These are phyloP conservation scores for Reutealis trisperma DNA, from an alignment of 345 rosid genomes.

Conservation along the genomic window DNA sequence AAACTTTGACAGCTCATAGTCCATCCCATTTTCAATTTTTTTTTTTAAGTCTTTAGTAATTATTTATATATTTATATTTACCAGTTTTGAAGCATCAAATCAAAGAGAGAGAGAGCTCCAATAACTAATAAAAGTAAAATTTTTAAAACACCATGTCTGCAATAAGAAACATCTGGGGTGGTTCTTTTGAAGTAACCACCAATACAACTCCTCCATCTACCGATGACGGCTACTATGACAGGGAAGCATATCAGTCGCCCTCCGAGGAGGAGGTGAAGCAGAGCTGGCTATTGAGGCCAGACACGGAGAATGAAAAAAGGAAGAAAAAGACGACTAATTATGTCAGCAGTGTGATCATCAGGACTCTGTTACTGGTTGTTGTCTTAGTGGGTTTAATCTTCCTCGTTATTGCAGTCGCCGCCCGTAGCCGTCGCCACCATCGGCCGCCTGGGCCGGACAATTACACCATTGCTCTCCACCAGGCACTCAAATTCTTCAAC, in stretches of 20 bases:
- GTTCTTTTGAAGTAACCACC: constrained; percentile 80
- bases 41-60: too few species aligned
- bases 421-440: constrained; percentile 56
- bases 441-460: constrained; percentile 62
- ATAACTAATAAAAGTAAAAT: neutral
- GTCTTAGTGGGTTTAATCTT: constrained; percentile 65
- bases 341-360: constrained; percentile 80
- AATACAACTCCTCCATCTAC: constrained; percentile 74
- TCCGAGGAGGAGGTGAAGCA: constrained; percentile 92
- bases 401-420: constrained; percentile 29
- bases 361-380: constrained; percentile 52
- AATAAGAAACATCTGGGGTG: constrained; percentile 59
- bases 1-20: neutral
- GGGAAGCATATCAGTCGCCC: constrained; percentile 34
- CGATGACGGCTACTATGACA: constrained; percentile 55
- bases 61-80: neutral
- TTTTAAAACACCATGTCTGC: neutral
- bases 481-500: constrained; percentile 97
- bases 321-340: constrained; percentile 58
- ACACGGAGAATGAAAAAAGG: constrained; percentile 54
- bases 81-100: neutral
- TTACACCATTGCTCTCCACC: constrained; percentile 84
- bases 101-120: neutral
- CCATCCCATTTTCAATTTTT: neutral
- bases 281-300: constrained; percentile 92